phyloP scores from a whole-genome alignment of 441 rosid genomes.

The Kokia cookei region DNA sequence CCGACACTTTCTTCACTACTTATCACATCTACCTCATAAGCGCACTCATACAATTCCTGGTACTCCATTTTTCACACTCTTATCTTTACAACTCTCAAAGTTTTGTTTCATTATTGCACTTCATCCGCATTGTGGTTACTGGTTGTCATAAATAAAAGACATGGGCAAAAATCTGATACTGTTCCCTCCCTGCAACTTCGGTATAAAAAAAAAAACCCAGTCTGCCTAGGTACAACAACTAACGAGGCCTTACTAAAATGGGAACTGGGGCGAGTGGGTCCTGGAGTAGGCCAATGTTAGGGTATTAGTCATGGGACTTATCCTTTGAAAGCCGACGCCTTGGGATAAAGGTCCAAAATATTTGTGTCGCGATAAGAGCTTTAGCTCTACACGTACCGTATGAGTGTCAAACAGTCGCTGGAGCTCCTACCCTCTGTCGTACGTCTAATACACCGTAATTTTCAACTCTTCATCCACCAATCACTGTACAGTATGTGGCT shows the following conservation, averaged over 20 bases:
- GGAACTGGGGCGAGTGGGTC: neutral
- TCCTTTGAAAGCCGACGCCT: neutral
- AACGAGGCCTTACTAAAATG: neutral
- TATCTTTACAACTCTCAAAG: neutral
- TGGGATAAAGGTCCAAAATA: no score
- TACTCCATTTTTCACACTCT: conserved; percentile 9
- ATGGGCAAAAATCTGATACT: neutral
- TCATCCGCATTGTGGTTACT: neutral
- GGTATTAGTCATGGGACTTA: neutral
- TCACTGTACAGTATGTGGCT: neutral
- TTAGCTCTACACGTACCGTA: conserved; percentile 1
- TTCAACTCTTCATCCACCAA: neutral
- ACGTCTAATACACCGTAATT: neutral
- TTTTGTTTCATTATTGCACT: neutral
- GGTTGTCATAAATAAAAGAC: neutral
- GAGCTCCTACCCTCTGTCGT: neutral
- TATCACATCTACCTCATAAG: conserved; percentile 70
- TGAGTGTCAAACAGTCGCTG: no score
- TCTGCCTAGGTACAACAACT: neutral
- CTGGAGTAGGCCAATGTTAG: neutral
- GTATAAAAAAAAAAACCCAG: neutral
- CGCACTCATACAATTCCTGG: conserved; percentile 75
- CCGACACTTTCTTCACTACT: conserved; percentile 82
- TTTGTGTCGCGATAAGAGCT: neutral
- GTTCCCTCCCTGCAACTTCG: neutral